Percentiles rank a stretch among this genome's conserved stretches.
phyloP scores from a whole-genome alignment of 768 basidiomycete species.

The Suillus tomentosus region DNA sequence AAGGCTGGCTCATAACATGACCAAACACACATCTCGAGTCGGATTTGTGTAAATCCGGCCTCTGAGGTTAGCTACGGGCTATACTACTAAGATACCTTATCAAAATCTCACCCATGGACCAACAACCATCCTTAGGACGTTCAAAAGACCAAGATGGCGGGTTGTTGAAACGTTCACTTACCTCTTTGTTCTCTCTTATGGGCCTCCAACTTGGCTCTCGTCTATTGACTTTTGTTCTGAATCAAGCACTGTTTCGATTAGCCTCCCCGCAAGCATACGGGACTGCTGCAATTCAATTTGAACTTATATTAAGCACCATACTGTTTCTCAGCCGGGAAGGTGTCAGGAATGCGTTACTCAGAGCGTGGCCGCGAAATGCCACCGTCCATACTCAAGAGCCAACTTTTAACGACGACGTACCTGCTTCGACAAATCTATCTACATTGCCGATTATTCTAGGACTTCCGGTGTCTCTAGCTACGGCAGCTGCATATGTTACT shows the following conservation, averaged over 20 bases:
- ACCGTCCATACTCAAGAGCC: constrained; percentile 5
- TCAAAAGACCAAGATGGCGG: constrained; percentile 12
- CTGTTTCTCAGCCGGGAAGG: constrained; percentile 95
- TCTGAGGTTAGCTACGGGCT: no score
- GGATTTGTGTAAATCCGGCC: not conserved
- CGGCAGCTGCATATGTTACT: constrained; percentile 54
- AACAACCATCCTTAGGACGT: not conserved
- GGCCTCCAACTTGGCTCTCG: constrained; percentile 86
- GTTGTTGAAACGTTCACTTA: constrained; percentile 35
- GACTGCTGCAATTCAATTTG: constrained; percentile 92
- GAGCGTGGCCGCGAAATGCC: constrained; percentile 41
- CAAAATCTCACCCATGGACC: not conserved
- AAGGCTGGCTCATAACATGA: not conserved
- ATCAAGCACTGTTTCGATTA: constrained; percentile 83
- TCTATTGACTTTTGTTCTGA: constrained; percentile 82
- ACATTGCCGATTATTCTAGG: constrained; percentile 72
- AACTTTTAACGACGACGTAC: constrained; percentile 10
- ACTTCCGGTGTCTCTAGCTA: constrained; percentile 57
- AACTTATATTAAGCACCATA: constrained; percentile 85
- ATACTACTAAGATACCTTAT: not conserved
- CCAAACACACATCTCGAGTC: constrained; percentile 1
- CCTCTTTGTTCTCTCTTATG: constrained; percentile 67
- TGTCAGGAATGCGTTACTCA: constrained; percentile 80
- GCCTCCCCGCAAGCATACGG: constrained; percentile 86
- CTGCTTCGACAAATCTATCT: constrained; percentile 46